Percentiles rank a stretch among this genome's conserved stretches.
Evolutionary conservation across 192 early-diverging fungal genomes (phyloP).

Genomic region (Phlyctochytrium arcticum): DNA sequence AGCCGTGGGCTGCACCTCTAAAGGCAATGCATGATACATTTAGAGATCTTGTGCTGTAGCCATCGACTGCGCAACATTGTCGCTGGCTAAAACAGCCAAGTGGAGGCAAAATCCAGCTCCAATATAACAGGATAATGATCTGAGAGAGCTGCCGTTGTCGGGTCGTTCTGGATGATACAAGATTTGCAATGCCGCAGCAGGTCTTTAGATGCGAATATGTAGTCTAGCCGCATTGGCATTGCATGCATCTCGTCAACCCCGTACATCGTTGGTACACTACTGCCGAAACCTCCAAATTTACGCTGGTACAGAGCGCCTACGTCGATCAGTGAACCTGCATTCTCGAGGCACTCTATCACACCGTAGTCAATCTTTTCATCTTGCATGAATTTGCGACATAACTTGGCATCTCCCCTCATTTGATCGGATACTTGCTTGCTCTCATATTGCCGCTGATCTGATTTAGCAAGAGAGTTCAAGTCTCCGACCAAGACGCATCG

Average conservation of each 20-base stretch:
- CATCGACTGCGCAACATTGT: too few relatives aligned
- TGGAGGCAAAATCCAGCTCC: too few relatives aligned
- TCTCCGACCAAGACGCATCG: slow-evolving; percentile 7
- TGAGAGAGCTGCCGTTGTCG: background rate
- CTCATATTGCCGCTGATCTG: background rate
- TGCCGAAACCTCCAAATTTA: background rate
- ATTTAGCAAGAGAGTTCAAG: slow-evolving; percentile 6
- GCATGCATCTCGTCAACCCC: slow-evolving; percentile 14
- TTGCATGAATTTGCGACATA: slow-evolving; percentile 1
- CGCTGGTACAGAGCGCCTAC: background rate
- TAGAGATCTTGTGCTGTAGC: too few relatives aligned
- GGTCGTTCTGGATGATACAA: background rate
- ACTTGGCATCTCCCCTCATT: background rate
- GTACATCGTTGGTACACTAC: slow-evolving; percentile 5
- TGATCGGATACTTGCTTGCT: background rate
- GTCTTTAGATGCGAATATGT: background rate
- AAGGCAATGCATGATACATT: too few relatives aligned
- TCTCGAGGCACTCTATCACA: background rate
- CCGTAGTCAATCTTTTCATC: slow-evolving; percentile 2
- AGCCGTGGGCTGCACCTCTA: too few relatives aligned
- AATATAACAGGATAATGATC: slow-evolving; percentile 20
- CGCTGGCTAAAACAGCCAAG: too few relatives aligned
- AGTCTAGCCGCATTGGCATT: slow-evolving; percentile 9
- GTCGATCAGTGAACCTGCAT: background rate
- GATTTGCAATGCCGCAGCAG: background rate